These are phyloP conservation scores for Fusarium pilosicola DNA, from an alignment of 2,329 filamentous ascomycete genomes.

Conservation along the genomic window DNA sequence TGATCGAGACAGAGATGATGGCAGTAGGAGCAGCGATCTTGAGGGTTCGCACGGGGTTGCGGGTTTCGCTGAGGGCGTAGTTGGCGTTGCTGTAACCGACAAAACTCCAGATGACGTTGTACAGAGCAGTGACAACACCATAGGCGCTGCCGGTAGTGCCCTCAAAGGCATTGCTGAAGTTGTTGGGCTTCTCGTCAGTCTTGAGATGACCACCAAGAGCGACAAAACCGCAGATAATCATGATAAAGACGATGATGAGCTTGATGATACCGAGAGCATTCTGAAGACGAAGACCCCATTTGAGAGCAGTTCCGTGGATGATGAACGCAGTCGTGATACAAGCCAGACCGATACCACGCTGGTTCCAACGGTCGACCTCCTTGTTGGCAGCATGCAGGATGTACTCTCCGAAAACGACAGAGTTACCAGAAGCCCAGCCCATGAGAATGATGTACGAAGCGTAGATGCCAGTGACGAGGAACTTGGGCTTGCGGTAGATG, in stretches of 20 bases:
- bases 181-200: slow-evolving; percentile 67
- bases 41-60: slow-evolving; percentile 71
- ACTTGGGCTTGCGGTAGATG: slow-evolving; percentile 68
- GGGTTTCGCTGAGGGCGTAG: slow-evolving; percentile 72
- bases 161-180: slow-evolving; percentile 71
- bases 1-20: slow-evolving; percentile 64
- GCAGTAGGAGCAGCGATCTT: slow-evolving; percentile 72
- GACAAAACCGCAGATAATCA: slow-evolving; percentile 70
- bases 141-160: slow-evolving; percentile 74
- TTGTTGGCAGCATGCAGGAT: slow-evolving; percentile 72
- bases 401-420: slow-evolving; percentile 76
- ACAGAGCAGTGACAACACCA: slow-evolving; percentile 74
- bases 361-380: slow-evolving; percentile 73
- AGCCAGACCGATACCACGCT: slow-evolving; percentile 72
- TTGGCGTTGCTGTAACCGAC: slow-evolving; percentile 76
- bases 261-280: slow-evolving; percentile 74
- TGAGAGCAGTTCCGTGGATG: slow-evolving; percentile 71
- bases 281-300: slow-evolving; percentile 74
- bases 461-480: slow-evolving; percentile 70
- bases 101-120: slow-evolving; percentile 78
- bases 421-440: slow-evolving; percentile 74
- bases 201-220: slow-evolving; percentile 70
- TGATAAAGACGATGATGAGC: slow-evolving; percentile 71
- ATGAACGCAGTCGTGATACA: slow-evolving; percentile 73
- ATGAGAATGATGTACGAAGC: slow-evolving; percentile 70